phyloP scores from a whole-genome alignment of 495 filamentous ascomycete species.

The Neurospora sp. region DNA sequence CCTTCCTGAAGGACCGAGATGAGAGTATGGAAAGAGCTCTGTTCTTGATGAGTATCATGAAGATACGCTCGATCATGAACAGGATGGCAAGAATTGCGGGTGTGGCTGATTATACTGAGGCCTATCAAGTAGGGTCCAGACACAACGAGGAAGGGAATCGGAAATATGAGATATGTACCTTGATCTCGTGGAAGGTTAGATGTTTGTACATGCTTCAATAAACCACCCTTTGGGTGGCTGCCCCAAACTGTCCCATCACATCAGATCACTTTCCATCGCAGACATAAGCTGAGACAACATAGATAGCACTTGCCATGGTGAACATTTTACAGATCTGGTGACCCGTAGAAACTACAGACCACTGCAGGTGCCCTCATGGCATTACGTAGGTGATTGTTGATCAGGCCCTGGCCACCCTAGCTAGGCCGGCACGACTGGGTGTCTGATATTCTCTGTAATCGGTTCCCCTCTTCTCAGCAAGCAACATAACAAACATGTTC shows the following conservation, averaged over 20 bases:
- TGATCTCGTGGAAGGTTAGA: background rate
- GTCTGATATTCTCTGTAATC: background rate
- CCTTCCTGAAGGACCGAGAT: constrained; percentile 3
- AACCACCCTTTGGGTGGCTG: background rate
- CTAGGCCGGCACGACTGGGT: background rate
- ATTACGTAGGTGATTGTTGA: background rate
- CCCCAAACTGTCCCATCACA: background rate
- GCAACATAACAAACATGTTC: background rate
- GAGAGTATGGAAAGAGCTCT: background rate
- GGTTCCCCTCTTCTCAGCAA: background rate
- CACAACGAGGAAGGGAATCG: background rate
- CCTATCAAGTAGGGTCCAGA: background rate
- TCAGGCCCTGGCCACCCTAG: background rate
- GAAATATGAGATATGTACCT: background rate
- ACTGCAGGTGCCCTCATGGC: background rate
- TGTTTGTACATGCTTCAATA: background rate
- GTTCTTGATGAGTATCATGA: background rate
- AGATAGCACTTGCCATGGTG: background rate
- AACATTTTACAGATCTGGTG: background rate
- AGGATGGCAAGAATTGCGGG: background rate
- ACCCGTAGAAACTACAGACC: background rate
- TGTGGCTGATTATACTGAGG: background rate
- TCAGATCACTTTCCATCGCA: background rate
- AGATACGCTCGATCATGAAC: background rate
- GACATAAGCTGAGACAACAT: background rate